phyloP scores from a whole-genome alignment of 176 grass and related monocot species.

The Calamus simplicifolius region DNA sequence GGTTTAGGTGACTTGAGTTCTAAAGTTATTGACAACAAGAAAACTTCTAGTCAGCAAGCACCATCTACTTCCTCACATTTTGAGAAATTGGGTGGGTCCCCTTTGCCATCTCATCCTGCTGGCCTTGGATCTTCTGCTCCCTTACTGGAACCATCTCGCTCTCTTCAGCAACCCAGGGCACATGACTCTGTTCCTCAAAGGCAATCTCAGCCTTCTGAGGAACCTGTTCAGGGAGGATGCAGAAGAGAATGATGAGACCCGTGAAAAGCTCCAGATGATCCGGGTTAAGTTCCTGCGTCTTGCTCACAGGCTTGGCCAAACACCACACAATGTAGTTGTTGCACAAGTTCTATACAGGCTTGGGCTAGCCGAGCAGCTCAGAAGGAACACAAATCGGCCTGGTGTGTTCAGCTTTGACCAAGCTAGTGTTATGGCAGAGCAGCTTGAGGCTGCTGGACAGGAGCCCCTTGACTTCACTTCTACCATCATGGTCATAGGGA shows the following conservation, averaged over 20 bases:
- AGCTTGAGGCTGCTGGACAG: conserved; percentile 58
- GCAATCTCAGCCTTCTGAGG: conserved; percentile 29
- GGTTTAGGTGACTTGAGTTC: conserved; percentile 41
- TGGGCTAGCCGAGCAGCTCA: conserved; percentile 88
- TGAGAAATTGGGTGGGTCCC: conserved; percentile 20
- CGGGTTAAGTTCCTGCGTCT: conserved; percentile 85
- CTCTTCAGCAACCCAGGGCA: conserved; percentile 40
- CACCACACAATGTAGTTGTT: conserved; percentile 83
- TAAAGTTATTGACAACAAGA: conserved; percentile 38
- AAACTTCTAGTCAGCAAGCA: conserved; percentile 18
- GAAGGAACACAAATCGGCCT: conserved; percentile 45
- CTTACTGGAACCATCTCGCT: conserved; percentile 45
- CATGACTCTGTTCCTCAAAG: conserved; percentile 30
- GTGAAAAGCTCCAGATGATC: conserved; percentile 89
- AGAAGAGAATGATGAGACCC: conserved; percentile 76
- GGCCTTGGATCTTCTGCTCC: conserved; percentile 68
- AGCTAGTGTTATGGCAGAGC: conserved; percentile 72
- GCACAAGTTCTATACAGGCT: conserved; percentile 92
- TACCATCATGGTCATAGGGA: conserved; percentile 90
- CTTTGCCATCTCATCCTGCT: conserved; percentile 44
- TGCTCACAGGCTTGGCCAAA: conserved; percentile 76
- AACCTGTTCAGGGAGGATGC: conserved; percentile 38
- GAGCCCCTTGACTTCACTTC: conserved; percentile 73
- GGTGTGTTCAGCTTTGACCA: conserved; percentile 58
- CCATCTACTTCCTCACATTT: conserved; percentile 7